A percentile compares a stretch with the other conserved stretches of the same genome.
phyloP scores from a whole-genome alignment of 129 eudicot species.

The Glebionis coronaria region DNA sequence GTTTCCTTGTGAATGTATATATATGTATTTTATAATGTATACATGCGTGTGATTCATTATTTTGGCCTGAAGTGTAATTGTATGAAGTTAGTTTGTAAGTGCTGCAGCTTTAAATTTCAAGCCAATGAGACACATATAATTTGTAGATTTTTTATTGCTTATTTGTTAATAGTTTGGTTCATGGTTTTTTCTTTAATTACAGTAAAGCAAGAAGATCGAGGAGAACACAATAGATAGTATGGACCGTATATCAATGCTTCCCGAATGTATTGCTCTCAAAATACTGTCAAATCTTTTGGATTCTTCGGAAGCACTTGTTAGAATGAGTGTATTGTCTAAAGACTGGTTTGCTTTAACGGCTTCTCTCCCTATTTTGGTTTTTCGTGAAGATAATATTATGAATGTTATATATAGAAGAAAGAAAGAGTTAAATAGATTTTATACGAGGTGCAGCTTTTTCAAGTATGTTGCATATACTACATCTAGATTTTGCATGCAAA shows the following conservation, averaged over 20 bases:
- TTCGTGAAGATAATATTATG: not conserved
- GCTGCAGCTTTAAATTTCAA: no score
- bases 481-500: not conserved
- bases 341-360: not conserved
- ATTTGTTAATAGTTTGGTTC: no score
- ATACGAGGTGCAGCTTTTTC: not conserved
- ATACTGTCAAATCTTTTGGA: not conserved
- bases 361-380: slow-evolving; percentile 1
- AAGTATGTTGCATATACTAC: not conserved
- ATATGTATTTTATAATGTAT: no score
- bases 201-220: not conserved
- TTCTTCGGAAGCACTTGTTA: not conserved
- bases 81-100: no score
- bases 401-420: no score
- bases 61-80: no score
- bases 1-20: no score
- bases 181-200: no score
- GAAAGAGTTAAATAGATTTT: no score
- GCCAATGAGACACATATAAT: no score
- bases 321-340: slow-evolving; percentile 11
- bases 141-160: no score
- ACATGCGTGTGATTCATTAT: no score
- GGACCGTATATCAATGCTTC: slow-evolving; percentile 11
- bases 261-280: not conserved
- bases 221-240: not conserved